These are phyloP conservation scores for Clonostachys rosea DNA, from an alignment of 2,329 filamentous ascomycete genomes.

Conservation along the genomic window DNA sequence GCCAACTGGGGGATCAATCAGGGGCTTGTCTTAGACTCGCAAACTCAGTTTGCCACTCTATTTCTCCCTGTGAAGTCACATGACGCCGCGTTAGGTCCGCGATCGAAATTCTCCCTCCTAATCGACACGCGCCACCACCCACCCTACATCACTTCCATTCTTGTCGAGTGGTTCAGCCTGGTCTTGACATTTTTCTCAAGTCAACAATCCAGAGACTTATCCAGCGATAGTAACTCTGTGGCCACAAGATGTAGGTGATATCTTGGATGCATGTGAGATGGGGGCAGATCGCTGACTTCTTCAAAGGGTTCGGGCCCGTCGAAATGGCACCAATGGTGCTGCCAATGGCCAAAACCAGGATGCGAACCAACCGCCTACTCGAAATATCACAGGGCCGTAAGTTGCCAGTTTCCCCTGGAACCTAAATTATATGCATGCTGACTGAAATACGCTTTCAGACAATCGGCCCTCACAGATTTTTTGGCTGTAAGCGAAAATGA, in stretches of 20 bases:
- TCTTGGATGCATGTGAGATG: no score
- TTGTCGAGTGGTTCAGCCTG: no score
- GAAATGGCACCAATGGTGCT: not conserved
- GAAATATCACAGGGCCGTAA: constrained; percentile 33
- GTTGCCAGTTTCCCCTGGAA: constrained; percentile 4
- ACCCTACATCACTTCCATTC: no score
- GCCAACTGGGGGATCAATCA: no score
- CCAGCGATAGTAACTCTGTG: no score
- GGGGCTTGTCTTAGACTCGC: no score
- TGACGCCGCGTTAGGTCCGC: constrained; percentile 3
- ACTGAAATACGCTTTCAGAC: constrained; percentile 17
- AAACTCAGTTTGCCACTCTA: no score
- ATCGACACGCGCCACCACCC: no score
- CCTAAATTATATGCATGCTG: not conserved
- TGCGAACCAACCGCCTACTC: constrained; percentile 5
- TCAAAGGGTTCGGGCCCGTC: constrained; percentile 1
- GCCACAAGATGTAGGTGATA: no score
- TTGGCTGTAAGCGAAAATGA: constrained; percentile 31
- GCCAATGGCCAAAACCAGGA: constrained; percentile 8
- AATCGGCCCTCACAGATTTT: constrained; percentile 50
- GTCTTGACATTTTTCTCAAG: no score
- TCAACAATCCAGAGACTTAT: no score
- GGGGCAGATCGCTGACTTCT: no score
- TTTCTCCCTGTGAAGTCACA: not conserved
- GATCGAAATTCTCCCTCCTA: not conserved